Base-by-base conservation (phyloP, 2,329 filamentous ascomycete genomes). In the Tricladium varicosporioides region DNA sequence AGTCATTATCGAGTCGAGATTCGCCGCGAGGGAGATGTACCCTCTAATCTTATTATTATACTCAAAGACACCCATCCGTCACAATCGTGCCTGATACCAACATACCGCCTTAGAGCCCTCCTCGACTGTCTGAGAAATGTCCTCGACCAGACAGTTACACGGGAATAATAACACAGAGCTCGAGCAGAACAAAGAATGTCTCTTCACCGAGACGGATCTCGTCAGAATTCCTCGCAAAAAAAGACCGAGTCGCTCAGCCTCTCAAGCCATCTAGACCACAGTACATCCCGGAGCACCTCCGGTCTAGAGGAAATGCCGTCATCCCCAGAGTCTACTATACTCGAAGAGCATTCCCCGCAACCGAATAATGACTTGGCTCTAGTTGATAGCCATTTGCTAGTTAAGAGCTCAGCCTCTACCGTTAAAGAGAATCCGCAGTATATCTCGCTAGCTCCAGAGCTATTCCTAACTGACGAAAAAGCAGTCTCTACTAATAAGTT, bases 21-120 rank as follows among this genome's bases (percentile, higher is more conserved):
- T 44, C 43, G 48, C 47, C 43, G 36, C 18, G 32, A 59, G 16
- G 45, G 43, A 53, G 55, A 53, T 57, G 13, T 13, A 53, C 10
- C 55, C 55, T 57, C 55, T 27, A 57, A 57, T 47, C 49, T 44
- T 57, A 57, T 57, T 13, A 42, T 57, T 16, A 57, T 57, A 53
- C 49, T 57, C 50, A 44, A 57, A 4, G 36, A 40, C 9, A 10
- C 10, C 36, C 36, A 4, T 40, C 36, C 4, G 36, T 40, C 9
- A 40, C 11, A 2, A n/a, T n/a, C 36, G 9, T 10, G 36, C 36
- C 36, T 40, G 36, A 40, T 40, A 10, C 9, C 9, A 40, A 27
- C 7, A 27, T 7, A 27, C 22, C 22, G 22, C 22, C 22, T 7
- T 7, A 27, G 22, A 27, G 4, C 7, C 22, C 22, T 27, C 22